Evolutionary conservation across 768 basidiomycete genomes (phyloP).

Genomic region (Peribolospora kevripleyi): DNA sequence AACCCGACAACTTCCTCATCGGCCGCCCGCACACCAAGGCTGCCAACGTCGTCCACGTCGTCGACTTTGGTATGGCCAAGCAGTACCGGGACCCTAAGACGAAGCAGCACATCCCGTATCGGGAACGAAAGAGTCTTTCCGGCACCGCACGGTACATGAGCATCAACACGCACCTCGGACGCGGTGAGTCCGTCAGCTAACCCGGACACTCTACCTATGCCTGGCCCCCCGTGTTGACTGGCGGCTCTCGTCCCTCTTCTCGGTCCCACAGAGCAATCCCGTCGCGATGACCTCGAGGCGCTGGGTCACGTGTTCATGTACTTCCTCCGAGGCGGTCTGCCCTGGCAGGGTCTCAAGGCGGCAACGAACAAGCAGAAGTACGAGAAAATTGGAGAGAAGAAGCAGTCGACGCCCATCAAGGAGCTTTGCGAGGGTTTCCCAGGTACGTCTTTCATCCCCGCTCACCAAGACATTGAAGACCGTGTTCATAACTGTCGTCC

Average conservation of each 20-base stretch:
- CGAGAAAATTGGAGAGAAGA: conserved; percentile 99
- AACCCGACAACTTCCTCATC: conserved; percentile 96
- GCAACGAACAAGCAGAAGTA: conserved; percentile 99
- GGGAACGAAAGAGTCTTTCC: conserved; percentile 87
- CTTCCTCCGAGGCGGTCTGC: conserved; percentile 83
- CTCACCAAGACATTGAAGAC: conserved; percentile 1
- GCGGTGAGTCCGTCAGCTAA: conserved; percentile 33
- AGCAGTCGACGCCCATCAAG: conserved; percentile 87
- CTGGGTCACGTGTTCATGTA: conserved; percentile 99
- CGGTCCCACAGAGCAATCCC: conserved; percentile 31
- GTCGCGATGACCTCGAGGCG: conserved; percentile 94
- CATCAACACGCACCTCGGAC: conserved; percentile 93
- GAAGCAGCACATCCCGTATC: conserved; percentile 96
- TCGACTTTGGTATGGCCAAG: conserved; percentile 99
- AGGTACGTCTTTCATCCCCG: conserved; percentile 27
- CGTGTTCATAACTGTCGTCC: neutral
- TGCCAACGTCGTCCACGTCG: conserved; percentile 37
- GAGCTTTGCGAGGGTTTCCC: conserved; percentile 91
- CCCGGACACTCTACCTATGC: neutral
- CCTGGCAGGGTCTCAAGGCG: conserved; percentile 98
- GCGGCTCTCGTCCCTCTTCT: neutral
- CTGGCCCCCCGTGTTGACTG: neutral
- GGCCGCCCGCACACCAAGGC: conserved; percentile 80
- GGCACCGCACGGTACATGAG: conserved; percentile 99
- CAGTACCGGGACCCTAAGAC: conserved; percentile 98